A percentile compares a stretch with the other conserved stretches of the same genome.
These are phyloP conservation scores for Penicillium freii DNA, from an alignment of 2,329 filamentous ascomycete species.

Conservation along the genomic window DNA sequence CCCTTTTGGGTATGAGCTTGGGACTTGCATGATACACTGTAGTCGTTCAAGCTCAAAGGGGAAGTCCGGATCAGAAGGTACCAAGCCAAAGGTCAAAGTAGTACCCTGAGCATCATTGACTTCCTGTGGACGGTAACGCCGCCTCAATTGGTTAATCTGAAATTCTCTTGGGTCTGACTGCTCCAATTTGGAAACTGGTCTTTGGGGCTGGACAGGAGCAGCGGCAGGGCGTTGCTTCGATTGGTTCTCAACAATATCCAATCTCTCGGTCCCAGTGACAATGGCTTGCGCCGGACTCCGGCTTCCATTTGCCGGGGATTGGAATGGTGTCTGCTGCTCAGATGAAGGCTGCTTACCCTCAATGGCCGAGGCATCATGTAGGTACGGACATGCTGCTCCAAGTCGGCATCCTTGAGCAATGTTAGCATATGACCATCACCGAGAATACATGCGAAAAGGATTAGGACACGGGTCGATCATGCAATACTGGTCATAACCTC, in stretches of 20 bases:
- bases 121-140: conserved; percentile 59
- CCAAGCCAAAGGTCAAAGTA: conserved; percentile 62
- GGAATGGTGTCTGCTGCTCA: conserved; percentile 16
- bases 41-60: conserved; percentile 71
- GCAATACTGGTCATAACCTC: background rate
- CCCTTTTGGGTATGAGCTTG: conserved; percentile 58
- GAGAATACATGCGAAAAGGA: background rate
- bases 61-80: conserved; percentile 78
- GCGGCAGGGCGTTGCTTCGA: conserved; percentile 42
- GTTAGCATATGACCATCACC: conserved; percentile 20
- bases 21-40: conserved; percentile 66
- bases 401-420: conserved; percentile 50
- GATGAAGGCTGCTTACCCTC: conserved; percentile 17
- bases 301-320: conserved; percentile 8
- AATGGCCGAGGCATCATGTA: conserved; percentile 42
- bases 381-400: conserved; percentile 52
- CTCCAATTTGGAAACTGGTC: conserved; percentile 65
- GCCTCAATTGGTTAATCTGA: conserved; percentile 69
- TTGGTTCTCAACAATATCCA: conserved; percentile 23
- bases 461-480: background rate
- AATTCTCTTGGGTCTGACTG: conserved; percentile 68
- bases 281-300: conserved; percentile 10
- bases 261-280: conserved; percentile 18
- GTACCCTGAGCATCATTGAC: conserved; percentile 50
- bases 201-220: conserved; percentile 47